These are phyloP conservation scores for Starmerella etchellsii DNA, from an alignment of 805 yeast genomes.

Conservation along the genomic window DNA sequence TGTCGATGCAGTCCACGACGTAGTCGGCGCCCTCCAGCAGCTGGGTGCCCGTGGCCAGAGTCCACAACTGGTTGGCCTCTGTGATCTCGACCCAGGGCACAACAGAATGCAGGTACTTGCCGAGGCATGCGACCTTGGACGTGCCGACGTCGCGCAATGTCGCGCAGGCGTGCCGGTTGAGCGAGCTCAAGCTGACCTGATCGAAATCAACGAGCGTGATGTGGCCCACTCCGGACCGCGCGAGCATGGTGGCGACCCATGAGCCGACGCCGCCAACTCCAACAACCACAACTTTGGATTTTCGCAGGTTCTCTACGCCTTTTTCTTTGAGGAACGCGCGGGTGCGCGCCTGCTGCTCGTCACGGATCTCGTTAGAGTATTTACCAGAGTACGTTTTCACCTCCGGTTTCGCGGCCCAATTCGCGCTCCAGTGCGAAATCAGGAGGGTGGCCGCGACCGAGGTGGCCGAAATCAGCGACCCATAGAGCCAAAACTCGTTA, in stretches of 20 bases:
- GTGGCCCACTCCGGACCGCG: conserved; percentile 76
- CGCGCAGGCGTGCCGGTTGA: conserved; percentile 93
- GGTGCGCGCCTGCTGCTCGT: conserved; percentile 88
- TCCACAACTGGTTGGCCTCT: conserved; percentile 67
- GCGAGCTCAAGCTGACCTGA: conserved; percentile 82
- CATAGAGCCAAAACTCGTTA: not conserved
- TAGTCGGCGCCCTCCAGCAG: conserved; percentile 55
- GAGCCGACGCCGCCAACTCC: conserved; percentile 99
- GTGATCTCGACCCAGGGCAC: conserved; percentile 94
- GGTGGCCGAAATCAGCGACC: conserved; percentile 1
- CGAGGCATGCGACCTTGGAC: conserved; percentile 73
- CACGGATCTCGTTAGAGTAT: conserved; percentile 43
- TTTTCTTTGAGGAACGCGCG: conserved; percentile 82
- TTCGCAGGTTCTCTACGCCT: conserved; percentile 63
- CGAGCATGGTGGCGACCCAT: conserved; percentile 83
- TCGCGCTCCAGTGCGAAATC: not conserved
- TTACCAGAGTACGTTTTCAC: not conserved
- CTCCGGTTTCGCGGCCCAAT: not conserved
- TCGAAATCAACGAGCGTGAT: conserved; percentile 84
- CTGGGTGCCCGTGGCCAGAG: conserved; percentile 43
- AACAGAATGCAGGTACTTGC: conserved; percentile 49
- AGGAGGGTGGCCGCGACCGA: conserved; percentile 1
- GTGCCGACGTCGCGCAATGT: conserved; percentile 83
- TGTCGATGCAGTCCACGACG: conserved; percentile 91
- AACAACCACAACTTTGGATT: conserved; percentile 59